Percentiles rank a stretch among this genome's conserved stretches.
These are phyloP conservation scores for Pseudomassariella vexata DNA, from an alignment of 2,329 filamentous ascomycete genomes.

Conservation along the genomic window DNA sequence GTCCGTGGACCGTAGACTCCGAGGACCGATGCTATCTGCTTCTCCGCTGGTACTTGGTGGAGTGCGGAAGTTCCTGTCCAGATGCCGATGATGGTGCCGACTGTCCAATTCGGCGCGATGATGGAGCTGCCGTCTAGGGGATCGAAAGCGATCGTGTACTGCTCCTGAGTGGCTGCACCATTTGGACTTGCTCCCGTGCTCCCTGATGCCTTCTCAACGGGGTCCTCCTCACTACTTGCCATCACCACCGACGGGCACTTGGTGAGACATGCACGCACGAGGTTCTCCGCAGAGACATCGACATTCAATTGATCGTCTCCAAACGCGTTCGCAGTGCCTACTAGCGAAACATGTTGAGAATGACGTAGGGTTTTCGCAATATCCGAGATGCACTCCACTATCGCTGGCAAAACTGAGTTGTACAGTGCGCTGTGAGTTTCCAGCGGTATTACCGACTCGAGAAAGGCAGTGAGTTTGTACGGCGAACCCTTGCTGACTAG, in stretches of 20 bases:
- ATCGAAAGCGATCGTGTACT: conserved; percentile 57
- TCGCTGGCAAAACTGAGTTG: conserved; percentile 39
- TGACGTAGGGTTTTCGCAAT: conserved; percentile 38
- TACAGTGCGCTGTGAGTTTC: conserved; percentile 27
- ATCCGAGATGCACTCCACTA: conserved; percentile 37
- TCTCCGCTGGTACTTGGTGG: conserved; percentile 26
- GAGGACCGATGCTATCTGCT: conserved; percentile 43
- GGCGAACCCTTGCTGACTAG: too few species aligned
- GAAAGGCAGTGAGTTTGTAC: conserved; percentile 7
- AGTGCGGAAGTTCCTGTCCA: conserved; percentile 48
- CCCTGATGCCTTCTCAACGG: conserved; percentile 36
- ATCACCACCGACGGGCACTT: conserved; percentile 38
- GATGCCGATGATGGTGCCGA: conserved; percentile 54
- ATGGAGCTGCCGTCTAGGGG: conserved; percentile 59
- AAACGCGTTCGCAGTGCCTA: conserved; percentile 48
- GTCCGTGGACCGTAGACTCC: conserved; percentile 51
- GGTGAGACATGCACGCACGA: conserved; percentile 38
- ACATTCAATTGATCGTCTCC: conserved; percentile 57
- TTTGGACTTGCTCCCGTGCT: conserved; percentile 2
- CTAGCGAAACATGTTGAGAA: conserved; percentile 38
- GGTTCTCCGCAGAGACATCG: conserved; percentile 44
- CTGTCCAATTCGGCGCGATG: conserved; percentile 52
- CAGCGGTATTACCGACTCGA: conserved; percentile 17
- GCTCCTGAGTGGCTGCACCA: conserved; percentile 22
- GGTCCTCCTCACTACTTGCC: conserved; percentile 57